Evolutionary conservation across 164 flowering plant species (phyloP).

Genomic region (Warburgia ugandensis): DNA sequence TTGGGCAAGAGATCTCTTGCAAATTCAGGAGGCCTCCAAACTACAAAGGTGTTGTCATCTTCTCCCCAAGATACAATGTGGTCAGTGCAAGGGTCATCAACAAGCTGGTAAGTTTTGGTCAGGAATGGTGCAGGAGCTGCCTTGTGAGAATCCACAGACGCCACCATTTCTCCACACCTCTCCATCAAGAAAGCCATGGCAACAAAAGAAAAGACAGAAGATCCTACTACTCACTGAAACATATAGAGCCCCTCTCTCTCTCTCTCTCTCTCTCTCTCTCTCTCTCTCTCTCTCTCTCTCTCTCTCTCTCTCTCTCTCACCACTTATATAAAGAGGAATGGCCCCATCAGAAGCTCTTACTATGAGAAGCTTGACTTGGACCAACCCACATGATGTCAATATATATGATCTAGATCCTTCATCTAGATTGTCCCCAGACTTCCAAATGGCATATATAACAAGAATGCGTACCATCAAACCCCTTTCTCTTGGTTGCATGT

Average conservation of each 20-base stretch:
- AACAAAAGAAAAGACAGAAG: neutral
- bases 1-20: slow-evolving; percentile 46
- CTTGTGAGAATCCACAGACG: slow-evolving; percentile 31
- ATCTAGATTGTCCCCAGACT: too few species aligned
- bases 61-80: slow-evolving; percentile 55
- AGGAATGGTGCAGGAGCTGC: slow-evolving; percentile 49
- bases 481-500: too few species aligned
- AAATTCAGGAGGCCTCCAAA: slow-evolving; percentile 56
- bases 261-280: too few species aligned
- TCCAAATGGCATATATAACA: too few species aligned
- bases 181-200: slow-evolving; percentile 33
- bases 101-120: slow-evolving; percentile 49
- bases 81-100: slow-evolving; percentile 43
- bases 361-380: too few species aligned
- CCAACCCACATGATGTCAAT: too few species aligned
- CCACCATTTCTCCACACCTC: slow-evolving; percentile 32
- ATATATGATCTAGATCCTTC: too few species aligned
- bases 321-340: neutral
- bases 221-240: neutral
- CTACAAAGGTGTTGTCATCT: slow-evolving; percentile 40
- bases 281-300: too few species aligned
- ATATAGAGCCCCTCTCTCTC: slow-evolving; percentile 14
- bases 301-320: too few species aligned
- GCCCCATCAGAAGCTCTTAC: too few species aligned
- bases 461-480: neutral